These are phyloP conservation scores for Bryopsis sp. DNA, from an alignment of 139 green algal genomes.

Conservation along the genomic window DNA sequence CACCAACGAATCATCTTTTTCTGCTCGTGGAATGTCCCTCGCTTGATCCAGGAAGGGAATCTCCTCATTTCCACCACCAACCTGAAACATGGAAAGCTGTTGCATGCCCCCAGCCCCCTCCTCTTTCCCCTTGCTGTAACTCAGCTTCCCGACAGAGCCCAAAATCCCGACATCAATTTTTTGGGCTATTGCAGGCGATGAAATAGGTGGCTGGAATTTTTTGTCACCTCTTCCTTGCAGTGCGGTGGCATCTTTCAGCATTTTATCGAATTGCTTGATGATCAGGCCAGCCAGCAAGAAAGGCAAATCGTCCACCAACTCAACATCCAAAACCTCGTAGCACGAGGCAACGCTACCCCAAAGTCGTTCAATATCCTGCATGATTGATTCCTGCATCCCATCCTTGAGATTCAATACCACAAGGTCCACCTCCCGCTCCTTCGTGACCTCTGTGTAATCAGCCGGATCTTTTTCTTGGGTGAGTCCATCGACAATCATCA, in stretches of 20 bases:
- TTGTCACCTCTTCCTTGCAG: background rate
- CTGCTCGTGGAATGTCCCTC: background rate
- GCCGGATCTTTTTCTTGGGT: constrained; percentile 28
- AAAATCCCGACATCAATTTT: too few relatives aligned
- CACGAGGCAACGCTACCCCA: constrained; percentile 18
- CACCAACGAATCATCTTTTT: background rate
- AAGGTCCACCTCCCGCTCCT: constrained; percentile 26
- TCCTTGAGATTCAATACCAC: constrained; percentile 36
- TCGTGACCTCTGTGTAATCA: constrained; percentile 28
- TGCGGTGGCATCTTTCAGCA: background rate
- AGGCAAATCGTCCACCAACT: background rate
- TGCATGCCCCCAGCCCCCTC: background rate
- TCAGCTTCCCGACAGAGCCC: background rate
- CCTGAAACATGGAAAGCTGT: background rate
- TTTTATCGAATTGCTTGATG: background rate
- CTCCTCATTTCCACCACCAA: background rate
- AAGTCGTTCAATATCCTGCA: constrained; percentile 24
- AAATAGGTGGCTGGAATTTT: too few relatives aligned
- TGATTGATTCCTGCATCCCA: constrained; percentile 22
- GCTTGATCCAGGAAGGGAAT: background rate
- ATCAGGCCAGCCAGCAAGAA: background rate
- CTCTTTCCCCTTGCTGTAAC: background rate
- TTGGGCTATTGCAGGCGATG: too few relatives aligned
- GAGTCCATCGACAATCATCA: constrained; percentile 36
- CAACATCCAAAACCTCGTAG: background rate